Percentiles rank a stretch among this genome's conserved stretches.
Evolutionary conservation across 1,284 basidiomycete species (phyloP).

Genomic region (Pseudozyma sp.): DNA sequence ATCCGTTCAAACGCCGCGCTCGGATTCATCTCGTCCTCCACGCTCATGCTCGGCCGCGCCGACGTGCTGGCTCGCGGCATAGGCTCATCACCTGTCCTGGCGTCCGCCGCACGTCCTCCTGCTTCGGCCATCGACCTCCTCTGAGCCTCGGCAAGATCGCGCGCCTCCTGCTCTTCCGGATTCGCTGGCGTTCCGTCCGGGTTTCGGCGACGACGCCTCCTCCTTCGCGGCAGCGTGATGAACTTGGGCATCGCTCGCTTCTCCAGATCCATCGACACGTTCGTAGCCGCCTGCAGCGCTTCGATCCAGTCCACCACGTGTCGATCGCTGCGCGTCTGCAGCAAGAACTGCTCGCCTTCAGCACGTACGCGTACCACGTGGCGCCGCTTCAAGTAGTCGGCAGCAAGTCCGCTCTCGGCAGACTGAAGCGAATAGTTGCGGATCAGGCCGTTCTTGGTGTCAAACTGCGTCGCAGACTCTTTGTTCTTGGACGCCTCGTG

Average conservation of each 20-base stretch:
- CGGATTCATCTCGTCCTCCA: constrained; percentile 49
- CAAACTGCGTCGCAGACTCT: constrained; percentile 21
- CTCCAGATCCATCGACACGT: constrained; percentile 90
- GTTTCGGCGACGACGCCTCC: constrained; percentile 56
- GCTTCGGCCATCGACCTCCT: constrained; percentile 57
- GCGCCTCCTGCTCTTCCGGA: constrained; percentile 50
- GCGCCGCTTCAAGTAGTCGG: constrained; percentile 91
- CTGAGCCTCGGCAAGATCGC: constrained; percentile 62
- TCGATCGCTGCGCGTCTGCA: constrained; percentile 87
- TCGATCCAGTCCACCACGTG: constrained; percentile 96
- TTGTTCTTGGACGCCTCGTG: constrained; percentile 13
- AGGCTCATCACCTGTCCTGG: not conserved
- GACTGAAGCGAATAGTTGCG: constrained; percentile 84
- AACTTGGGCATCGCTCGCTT: constrained; percentile 74
- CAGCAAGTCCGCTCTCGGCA: constrained; percentile 91
- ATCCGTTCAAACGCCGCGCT: constrained; percentile 58
- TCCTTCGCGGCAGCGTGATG: constrained; percentile 65
- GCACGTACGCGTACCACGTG: constrained; percentile 93
- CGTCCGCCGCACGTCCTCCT: constrained; percentile 7
- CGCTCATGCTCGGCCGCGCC: constrained; percentile 33
- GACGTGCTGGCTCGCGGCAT: constrained; percentile 30
- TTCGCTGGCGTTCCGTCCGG: constrained; percentile 38
- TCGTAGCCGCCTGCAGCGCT: constrained; percentile 92
- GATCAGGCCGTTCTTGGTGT: constrained; percentile 67
- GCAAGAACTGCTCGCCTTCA: constrained; percentile 94